phyloP scores from a whole-genome alignment of 257 asterid species.

The Fraxinus quadrangulata region DNA sequence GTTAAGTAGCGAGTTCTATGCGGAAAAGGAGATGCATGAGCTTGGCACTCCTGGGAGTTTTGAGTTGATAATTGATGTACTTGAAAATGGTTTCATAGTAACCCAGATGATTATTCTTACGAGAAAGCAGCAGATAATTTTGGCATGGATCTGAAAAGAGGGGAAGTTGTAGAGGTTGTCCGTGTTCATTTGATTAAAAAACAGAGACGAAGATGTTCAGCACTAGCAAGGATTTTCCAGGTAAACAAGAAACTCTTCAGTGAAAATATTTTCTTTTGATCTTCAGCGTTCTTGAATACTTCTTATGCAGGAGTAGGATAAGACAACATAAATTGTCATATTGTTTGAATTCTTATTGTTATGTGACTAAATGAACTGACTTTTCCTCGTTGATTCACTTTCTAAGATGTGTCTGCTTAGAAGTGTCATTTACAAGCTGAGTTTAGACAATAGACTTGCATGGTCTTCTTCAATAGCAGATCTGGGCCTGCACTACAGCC shows the following conservation, averaged over 20 bases:
- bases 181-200: constrained; percentile 67
- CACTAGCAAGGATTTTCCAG: constrained; percentile 79
- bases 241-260: constrained; percentile 34
- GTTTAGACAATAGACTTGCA: too few species aligned
- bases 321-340: too few species aligned
- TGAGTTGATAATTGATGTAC: constrained; percentile 74
- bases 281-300: too few species aligned
- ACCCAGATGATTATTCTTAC: constrained; percentile 55
- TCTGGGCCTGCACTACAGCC: too few species aligned
- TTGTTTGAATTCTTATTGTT: too few species aligned
- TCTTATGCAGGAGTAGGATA: too few species aligned
- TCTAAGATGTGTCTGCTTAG: too few species aligned
- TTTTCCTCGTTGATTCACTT: too few species aligned
- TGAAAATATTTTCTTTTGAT: too few species aligned
- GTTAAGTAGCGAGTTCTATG: constrained; percentile 37
- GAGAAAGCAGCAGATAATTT: constrained; percentile 46
- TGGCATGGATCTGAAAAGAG: constrained; percentile 48
- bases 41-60: constrained; percentile 56
- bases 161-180: constrained; percentile 63
- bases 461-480: too few species aligned
- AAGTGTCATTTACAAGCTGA: too few species aligned
- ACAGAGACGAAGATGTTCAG: constrained; percentile 64
- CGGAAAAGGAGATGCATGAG: constrained; percentile 37
- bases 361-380: too few species aligned
- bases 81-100: constrained; percentile 61